Percentiles rank a stretch among this genome's conserved stretches.
Conservation (phyloP, 805 yeast species). For the Kuraishia floccosa region DNA sequence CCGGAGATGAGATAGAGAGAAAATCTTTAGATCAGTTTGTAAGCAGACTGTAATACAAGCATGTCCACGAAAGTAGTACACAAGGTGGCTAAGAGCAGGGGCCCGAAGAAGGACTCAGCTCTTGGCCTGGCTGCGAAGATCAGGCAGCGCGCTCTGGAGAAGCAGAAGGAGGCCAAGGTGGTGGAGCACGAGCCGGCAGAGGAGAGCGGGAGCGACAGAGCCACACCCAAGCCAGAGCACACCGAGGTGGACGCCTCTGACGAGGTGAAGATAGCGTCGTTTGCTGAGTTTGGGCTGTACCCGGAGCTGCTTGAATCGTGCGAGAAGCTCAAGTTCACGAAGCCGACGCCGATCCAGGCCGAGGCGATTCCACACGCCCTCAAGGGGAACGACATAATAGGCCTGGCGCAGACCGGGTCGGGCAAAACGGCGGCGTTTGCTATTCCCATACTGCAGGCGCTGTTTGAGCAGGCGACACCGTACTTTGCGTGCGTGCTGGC, state of each 20-base stretch:
- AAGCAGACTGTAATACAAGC: too few species aligned
- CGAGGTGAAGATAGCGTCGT: slow-evolving; percentile 18
- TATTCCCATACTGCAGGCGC: slow-evolving; percentile 80
- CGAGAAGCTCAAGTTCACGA: slow-evolving; percentile 56
- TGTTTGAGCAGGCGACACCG: slow-evolving; percentile 84
- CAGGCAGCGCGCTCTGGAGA: slow-evolving; percentile 5
- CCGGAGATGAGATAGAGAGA: too few species aligned
- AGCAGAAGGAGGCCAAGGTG: slow-evolving; percentile 3
- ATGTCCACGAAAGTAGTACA: too few species aligned
- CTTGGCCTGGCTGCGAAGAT: too few species aligned
- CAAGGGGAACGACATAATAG: slow-evolving; percentile 86
- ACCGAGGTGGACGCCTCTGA: slow-evolving; percentile 3
- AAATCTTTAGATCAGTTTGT: too few species aligned
- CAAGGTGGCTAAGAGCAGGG: too few species aligned
- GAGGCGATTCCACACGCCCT: slow-evolving; percentile 88
- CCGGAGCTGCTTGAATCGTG: slow-evolving; percentile 78
- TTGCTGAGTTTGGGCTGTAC: slow-evolving; percentile 50
- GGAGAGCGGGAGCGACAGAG: slow-evolving; percentile 3
- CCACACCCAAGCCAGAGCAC: too few species aligned
- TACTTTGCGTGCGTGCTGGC: slow-evolving; percentile 83
- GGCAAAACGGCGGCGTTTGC: slow-evolving; percentile 99
- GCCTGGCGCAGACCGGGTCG: slow-evolving; percentile 95
- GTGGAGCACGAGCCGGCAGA: slow-evolving; percentile 2
- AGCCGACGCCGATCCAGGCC: slow-evolving; percentile 90
- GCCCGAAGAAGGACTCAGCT: too few species aligned